These are phyloP conservation scores for Aristolochia contorta DNA, from an alignment of 164 flowering plant species.

Conservation along the genomic window DNA sequence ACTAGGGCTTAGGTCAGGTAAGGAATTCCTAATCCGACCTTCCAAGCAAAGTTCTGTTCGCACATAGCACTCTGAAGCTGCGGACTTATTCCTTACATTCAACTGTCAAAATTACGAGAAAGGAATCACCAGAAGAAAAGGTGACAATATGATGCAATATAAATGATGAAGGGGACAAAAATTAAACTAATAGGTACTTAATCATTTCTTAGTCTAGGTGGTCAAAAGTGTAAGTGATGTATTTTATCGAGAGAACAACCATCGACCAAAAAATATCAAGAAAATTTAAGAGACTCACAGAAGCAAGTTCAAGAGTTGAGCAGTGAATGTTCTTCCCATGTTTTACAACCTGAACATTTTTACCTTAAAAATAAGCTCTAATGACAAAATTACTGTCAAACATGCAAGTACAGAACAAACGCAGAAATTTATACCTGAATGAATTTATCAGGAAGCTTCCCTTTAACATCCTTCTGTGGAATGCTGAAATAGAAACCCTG, in stretches of 20 bases:
- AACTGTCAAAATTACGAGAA: constrained; percentile 35
- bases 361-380: not conserved
- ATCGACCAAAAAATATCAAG: not conserved
- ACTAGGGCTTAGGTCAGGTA: not conserved
- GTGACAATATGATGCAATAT: no score
- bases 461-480: constrained; percentile 79
- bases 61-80: constrained; percentile 83
- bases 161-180: no score
- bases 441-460: constrained; percentile 83
- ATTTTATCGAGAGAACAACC: not conserved
- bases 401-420: not conserved
- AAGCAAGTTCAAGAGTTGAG: constrained; percentile 90
- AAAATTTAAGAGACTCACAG: constrained; percentile 47
- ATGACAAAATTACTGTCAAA: not conserved
- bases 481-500: constrained; percentile 92
- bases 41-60: constrained; percentile 90
- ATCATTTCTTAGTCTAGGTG: no score
- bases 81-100: constrained; percentile 94
- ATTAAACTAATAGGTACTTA: no score
- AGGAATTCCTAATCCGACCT: constrained; percentile 33
- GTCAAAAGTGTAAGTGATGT: not conserved
- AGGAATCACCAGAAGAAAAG: no score
- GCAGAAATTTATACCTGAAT: constrained; percentile 62
- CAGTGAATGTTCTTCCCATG: constrained; percentile 93
- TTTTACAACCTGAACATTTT: constrained; percentile 53